phyloP scores from a whole-genome alignment of 139 green algal species.

The Tetradesmus obliquus region DNA sequence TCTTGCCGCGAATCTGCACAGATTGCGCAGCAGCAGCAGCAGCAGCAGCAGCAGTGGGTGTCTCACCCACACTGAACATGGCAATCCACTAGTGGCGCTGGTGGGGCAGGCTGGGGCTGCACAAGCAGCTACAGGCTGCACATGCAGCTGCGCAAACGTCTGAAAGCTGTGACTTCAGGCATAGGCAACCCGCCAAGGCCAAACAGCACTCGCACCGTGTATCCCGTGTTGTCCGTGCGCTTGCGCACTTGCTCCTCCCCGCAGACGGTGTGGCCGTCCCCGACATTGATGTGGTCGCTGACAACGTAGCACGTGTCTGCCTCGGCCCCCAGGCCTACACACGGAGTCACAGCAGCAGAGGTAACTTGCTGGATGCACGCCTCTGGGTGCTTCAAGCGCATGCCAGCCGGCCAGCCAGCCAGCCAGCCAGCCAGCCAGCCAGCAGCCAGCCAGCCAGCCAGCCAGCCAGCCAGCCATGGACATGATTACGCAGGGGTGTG shows the following conservation, averaged over 20 bases:
- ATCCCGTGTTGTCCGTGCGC: neutral
- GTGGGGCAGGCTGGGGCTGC: no score
- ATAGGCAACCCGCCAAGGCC: neutral
- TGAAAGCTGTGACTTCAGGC: no score
- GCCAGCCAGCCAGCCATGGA: neutral
- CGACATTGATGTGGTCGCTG: slow-evolving; percentile 34
- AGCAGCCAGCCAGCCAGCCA: neutral
- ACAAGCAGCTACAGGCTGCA: neutral
- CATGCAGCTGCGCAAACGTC: neutral
- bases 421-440: neutral
- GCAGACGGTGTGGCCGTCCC: slow-evolving; percentile 42
- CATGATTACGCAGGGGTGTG: neutral
- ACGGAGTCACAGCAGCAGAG: no score
- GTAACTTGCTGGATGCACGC: no score
- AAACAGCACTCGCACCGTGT: neutral
- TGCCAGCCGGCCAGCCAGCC: no score
- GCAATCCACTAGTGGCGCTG: no score
- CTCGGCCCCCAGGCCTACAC: neutral
- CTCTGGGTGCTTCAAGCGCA: no score
- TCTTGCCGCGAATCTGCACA: neutral
- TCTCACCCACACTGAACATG: neutral
- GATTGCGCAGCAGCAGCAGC: neutral
- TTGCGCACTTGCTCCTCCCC: neutral
- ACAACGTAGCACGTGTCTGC: slow-evolving; percentile 12
- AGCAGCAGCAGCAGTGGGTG: neutral